Evolutionary conservation across 148 eudicot species (phyloP).

Genomic region (Chenopodium suecicum): DNA sequence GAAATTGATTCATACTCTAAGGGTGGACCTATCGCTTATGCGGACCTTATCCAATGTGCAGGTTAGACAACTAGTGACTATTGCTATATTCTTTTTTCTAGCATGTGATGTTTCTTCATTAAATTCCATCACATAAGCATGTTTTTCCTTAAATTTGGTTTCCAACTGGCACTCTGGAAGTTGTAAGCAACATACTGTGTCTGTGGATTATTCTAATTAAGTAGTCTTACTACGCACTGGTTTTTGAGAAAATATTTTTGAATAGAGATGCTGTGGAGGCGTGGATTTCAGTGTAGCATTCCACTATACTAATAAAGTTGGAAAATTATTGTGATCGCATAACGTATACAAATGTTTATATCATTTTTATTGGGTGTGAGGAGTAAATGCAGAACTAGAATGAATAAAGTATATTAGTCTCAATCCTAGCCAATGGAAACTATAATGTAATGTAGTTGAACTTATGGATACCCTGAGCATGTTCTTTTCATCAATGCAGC

Average conservation of each 20-base stretch:
- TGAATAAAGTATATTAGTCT: neutral
- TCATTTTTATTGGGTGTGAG: neutral
- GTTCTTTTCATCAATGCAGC: slow-evolving; percentile 50
- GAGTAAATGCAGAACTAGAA: slow-evolving; percentile 4
- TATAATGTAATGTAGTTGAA: neutral
- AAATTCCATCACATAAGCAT: neutral
- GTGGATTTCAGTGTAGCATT: neutral
- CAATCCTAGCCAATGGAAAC: neutral
- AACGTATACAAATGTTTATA: neutral
- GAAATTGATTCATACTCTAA: slow-evolving; percentile 86
- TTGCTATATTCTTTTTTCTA: neutral
- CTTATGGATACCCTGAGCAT: slow-evolving; percentile 8
- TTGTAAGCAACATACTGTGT: neutral
- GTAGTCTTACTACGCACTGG: neutral
- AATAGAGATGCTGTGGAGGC: slow-evolving; percentile 2
- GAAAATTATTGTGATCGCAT: neutral
- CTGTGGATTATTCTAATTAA: neutral
- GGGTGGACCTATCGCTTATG: slow-evolving; percentile 83
- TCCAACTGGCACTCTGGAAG: neutral
- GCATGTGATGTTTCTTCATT: neutral
- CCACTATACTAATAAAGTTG: neutral
- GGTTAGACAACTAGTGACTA: slow-evolving; percentile 38
- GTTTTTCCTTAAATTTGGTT: neutral
- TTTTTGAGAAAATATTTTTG: neutral
- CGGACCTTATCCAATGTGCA: slow-evolving; percentile 88